Conservation (phyloP, 176 grass and related monocot species). For the Lolium rigidum region DNA sequence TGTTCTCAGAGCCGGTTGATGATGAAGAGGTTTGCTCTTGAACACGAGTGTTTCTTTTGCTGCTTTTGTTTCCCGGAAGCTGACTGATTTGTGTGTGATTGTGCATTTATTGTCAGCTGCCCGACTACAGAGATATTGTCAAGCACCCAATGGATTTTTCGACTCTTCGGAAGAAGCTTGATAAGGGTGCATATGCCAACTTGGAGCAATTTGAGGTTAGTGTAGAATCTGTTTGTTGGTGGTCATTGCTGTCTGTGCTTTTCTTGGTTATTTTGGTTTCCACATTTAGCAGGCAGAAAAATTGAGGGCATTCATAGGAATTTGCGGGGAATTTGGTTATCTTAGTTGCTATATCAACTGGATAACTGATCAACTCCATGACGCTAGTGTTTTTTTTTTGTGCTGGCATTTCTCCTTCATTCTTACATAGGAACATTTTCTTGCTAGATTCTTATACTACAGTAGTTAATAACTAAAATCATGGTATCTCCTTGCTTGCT, state of each 20-base stretch:
- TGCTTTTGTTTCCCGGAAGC: slow-evolving; percentile 12
- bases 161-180: slow-evolving; percentile 79
- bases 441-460: not conserved
- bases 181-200: slow-evolving; percentile 63
- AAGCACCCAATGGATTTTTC: slow-evolving; percentile 98
- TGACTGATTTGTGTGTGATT: slow-evolving; percentile 49
- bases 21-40: slow-evolving; percentile 72
- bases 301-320: not conserved
- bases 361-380: not conserved
- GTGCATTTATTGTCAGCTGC: slow-evolving; percentile 60
- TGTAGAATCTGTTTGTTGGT: not conserved
- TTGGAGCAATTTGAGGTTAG: slow-evolving; percentile 97
- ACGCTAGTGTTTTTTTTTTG: not conserved
- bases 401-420: not conserved
- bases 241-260: not conserved
- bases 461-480: too few species aligned
- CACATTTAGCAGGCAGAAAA: not conserved
- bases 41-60: slow-evolving; percentile 13
- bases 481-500: not conserved
- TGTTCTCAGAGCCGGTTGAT: slow-evolving; percentile 91
- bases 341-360: not conserved
- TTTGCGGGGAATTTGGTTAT: slow-evolving; percentile 2
- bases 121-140: slow-evolving; percentile 95
- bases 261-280: slow-evolving; percentile 10
- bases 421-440: not conserved